phyloP scores from a whole-genome alignment of 495 filamentous ascomycete genomes.

The Neurospora sp. region DNA sequence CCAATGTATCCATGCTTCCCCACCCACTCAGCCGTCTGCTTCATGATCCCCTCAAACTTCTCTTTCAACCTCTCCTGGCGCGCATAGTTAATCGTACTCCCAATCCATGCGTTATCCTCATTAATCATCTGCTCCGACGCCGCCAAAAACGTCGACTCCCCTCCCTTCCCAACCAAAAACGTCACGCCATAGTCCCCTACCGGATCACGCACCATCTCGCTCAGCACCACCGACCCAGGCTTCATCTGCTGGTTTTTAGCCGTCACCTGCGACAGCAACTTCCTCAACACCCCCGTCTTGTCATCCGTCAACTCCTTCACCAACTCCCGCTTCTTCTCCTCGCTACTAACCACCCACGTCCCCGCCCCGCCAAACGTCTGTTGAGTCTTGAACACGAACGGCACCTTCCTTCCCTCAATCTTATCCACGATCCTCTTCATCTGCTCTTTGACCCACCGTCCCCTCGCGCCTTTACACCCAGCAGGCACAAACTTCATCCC shows the following conservation, averaged over 20 bases:
- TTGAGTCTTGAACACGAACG: constrained; percentile 28
- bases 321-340: constrained; percentile 13
- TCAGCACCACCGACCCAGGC: constrained; percentile 17
- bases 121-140: constrained; percentile 22
- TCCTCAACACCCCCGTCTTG: constrained; percentile 11
- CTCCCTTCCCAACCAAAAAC: constrained; percentile 15
- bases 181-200: constrained; percentile 22
- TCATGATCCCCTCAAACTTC: constrained; percentile 13
- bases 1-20: constrained; percentile 18
- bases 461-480: constrained; percentile 11
- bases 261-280: constrained; percentile 18
- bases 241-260: constrained; percentile 15
- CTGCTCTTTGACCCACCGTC: constrained; percentile 16
- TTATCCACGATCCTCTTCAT: constrained; percentile 3
- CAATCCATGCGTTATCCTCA: constrained; percentile 18
- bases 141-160: constrained; percentile 15
- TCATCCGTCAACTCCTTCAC: constrained; percentile 8
- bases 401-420: constrained; percentile 9
- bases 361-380: constrained; percentile 28
- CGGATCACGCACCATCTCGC: constrained; percentile 14
- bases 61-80: constrained; percentile 13
- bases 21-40: constrained; percentile 15
- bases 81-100: constrained; percentile 19
- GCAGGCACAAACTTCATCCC: constrained; percentile 8
- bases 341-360: constrained; percentile 17